Evolutionary conservation across 495 filamentous ascomycete species (phyloP).

Genomic region (Aspergillus heteromorphus): DNA sequence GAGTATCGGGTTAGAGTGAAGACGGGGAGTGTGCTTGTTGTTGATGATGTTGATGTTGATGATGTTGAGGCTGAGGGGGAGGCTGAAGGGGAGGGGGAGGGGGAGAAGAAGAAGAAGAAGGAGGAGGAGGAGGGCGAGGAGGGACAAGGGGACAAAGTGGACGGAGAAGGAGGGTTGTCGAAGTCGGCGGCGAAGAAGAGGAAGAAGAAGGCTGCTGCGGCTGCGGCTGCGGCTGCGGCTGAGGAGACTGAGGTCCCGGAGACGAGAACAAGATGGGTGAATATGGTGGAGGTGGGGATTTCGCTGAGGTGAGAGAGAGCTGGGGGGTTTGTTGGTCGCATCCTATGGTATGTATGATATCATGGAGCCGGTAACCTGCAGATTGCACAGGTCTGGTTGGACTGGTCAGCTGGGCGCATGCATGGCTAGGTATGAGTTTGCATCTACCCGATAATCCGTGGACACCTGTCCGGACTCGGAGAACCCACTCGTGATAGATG

Average conservation of each 20-base stretch:
- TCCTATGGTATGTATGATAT: background rate
- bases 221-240: no score
- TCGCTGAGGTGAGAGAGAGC: slow-evolving; percentile 53
- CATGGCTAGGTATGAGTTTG: no score
- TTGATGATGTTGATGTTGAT: slow-evolving; percentile 63
- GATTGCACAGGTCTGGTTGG: no score
- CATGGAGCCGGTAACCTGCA: no score
- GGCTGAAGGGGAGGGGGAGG: slow-evolving; percentile 8
- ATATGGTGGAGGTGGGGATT: slow-evolving; percentile 62
- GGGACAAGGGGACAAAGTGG: no score
- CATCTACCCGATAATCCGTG: no score
- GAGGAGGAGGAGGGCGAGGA: slow-evolving; percentile 1
- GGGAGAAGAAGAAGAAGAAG: slow-evolving; percentile 23
- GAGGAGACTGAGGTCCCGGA: slow-evolving; percentile 55
- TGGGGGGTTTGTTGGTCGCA: background rate
- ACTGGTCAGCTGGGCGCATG: no score
- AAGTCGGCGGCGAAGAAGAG: slow-evolving; percentile 33
- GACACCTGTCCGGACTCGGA: no score
- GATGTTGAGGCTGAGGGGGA: slow-evolving; percentile 22
- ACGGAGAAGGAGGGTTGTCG: no score
- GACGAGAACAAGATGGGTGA: slow-evolving; percentile 58
- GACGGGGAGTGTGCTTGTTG: slow-evolving; percentile 60
- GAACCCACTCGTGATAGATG: no score
- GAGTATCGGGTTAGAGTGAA: slow-evolving; percentile 52
- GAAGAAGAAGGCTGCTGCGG: slow-evolving; percentile 27